Conservation (phyloP, 305 asterid species). For the Fraxinus velutina region DNA sequence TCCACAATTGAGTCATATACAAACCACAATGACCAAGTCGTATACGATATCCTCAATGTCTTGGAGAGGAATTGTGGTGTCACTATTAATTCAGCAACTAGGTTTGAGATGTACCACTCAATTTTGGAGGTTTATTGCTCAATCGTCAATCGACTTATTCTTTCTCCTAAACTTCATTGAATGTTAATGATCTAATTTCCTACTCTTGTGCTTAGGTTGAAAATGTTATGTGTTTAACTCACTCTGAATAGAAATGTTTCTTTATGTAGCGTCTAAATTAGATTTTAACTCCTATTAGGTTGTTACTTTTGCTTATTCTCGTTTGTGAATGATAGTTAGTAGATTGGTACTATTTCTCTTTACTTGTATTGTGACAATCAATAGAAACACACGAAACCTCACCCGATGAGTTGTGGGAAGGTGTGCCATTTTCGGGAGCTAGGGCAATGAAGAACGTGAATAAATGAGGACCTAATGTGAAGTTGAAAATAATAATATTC, state of each 20-base stretch:
- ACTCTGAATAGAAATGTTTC: background rate
- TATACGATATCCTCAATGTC: background rate
- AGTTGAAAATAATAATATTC: background rate
- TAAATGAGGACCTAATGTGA: background rate
- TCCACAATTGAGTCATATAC: background rate
- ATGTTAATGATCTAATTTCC: background rate
- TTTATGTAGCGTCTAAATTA: background rate
- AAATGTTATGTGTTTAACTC: background rate
- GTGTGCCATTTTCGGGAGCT: background rate
- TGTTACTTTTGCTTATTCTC: background rate
- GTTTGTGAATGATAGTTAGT: background rate
- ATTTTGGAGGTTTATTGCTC: background rate
- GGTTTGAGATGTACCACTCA: background rate
- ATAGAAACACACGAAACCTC: background rate
- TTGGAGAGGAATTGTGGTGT: background rate
- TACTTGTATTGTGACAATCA: background rate
- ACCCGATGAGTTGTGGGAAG: background rate
- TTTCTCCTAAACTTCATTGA: background rate
- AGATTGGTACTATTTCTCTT: background rate
- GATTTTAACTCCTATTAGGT: background rate
- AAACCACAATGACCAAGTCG: background rate
- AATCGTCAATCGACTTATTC: background rate
- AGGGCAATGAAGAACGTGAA: background rate
- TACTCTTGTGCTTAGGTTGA: background rate
- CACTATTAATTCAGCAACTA: background rate